Evolutionary conservation across 2,329 filamentous ascomycete genomes (phyloP).

Genomic region (Cercospora sesami): DNA sequence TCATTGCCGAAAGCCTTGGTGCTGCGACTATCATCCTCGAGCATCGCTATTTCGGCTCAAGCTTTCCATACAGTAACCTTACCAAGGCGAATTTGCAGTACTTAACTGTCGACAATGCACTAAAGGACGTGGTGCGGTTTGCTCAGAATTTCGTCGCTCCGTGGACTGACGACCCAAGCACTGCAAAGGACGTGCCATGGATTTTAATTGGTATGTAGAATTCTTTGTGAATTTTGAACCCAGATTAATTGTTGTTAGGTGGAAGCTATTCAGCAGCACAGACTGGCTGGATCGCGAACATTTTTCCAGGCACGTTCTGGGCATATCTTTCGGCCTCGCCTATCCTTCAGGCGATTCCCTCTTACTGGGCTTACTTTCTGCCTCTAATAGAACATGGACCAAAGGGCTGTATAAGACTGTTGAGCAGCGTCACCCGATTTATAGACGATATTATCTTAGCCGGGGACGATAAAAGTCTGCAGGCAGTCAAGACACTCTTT

Average conservation of each 20-base stretch:
- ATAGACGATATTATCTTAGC: neutral
- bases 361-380: neutral
- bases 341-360: neutral
- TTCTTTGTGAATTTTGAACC: too few relatives aligned
- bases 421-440: neutral
- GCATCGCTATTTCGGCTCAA: slow-evolving; percentile 61
- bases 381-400: neutral
- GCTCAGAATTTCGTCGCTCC: neutral
- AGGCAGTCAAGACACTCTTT: neutral
- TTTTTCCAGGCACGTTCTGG: neutral
- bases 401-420: neutral
- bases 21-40: slow-evolving; percentile 57
- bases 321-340: neutral
- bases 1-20: slow-evolving; percentile 53
- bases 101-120: slow-evolving; percentile 55
- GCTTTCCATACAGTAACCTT: slow-evolving; percentile 53
- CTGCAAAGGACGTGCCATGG: neutral
- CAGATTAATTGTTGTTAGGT: neutral
- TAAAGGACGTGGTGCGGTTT: slow-evolving; percentile 51
- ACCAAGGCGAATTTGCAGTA: slow-evolving; percentile 55
- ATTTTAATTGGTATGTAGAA: neutral
- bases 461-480: neutral
- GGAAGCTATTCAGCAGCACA: neutral
- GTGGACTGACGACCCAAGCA: neutral
- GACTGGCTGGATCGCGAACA: neutral